A percentile compares a stretch with the other conserved stretches of the same genome.
These are phyloP conservation scores for Penicillium nordicum DNA, from an alignment of 2,329 filamentous ascomycete species.

Conservation along the genomic window DNA sequence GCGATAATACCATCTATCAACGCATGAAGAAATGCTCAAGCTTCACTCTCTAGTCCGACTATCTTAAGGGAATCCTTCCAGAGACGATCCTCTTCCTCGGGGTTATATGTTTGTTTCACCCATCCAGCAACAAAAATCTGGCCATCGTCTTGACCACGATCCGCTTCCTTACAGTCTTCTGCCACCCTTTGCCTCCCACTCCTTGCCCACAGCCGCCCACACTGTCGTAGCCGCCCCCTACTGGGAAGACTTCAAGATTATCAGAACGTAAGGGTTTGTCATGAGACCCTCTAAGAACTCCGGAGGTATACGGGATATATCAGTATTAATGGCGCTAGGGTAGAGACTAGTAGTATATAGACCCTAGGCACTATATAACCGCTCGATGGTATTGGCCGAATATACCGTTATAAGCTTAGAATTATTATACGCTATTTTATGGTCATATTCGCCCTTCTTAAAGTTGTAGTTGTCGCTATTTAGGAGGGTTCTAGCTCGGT, in stretches of 20 bases:
- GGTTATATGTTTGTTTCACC: slow-evolving; percentile 5
- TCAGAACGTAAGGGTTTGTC: not conserved
- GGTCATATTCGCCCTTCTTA: too few relatives aligned
- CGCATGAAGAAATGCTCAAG: not conserved
- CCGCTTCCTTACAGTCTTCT: slow-evolving; percentile 21
- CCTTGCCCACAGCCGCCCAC: slow-evolving; percentile 29
- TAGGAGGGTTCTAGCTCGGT: too few relatives aligned
- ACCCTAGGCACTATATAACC: too few relatives aligned
- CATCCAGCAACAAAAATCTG: slow-evolving; percentile 1
- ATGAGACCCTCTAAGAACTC: too few relatives aligned
- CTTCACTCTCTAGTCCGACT: not conserved
- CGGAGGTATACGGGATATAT: too few relatives aligned
- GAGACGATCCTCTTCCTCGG: not conserved
- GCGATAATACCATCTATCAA: not conserved
- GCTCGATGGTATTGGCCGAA: too few relatives aligned
- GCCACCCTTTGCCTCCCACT: slow-evolving; percentile 34
- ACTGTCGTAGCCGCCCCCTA: slow-evolving; percentile 44
- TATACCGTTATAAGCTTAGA: too few relatives aligned
- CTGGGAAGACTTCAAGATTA: slow-evolving; percentile 29
- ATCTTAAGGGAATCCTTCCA: slow-evolving; percentile 4
- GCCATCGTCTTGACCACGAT: slow-evolving; percentile 3
- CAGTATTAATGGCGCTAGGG: too few relatives aligned
- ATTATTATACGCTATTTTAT: too few relatives aligned
- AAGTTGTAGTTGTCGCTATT: too few relatives aligned
- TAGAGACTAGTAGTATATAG: too few relatives aligned